phyloP scores from a whole-genome alignment of 768 basidiomycete species.

The Rubroboletus pulcherrimus region DNA sequence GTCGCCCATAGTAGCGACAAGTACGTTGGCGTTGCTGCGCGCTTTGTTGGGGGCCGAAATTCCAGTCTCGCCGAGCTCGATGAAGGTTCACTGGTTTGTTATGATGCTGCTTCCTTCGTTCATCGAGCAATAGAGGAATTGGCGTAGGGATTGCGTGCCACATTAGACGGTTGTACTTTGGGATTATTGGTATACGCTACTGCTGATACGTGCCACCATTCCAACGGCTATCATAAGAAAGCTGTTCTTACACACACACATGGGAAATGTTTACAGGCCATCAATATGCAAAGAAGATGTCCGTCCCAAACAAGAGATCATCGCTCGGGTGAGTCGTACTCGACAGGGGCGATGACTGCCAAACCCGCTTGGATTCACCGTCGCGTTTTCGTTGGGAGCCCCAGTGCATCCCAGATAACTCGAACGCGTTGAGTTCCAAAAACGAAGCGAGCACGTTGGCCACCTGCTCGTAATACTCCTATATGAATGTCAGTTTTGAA shows the following conservation, averaged over 20 bases:
- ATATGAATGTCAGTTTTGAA: conserved; percentile 4
- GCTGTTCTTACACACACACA: conserved; percentile 5
- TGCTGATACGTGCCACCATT: not conserved
- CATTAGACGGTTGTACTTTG: conserved; percentile 16
- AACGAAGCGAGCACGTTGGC: conserved; percentile 55
- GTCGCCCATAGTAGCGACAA: conserved; percentile 44
- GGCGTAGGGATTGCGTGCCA: conserved; percentile 17
- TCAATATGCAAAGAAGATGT: conserved; percentile 30
- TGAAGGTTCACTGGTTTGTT: conserved; percentile 41
- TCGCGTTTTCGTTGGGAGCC: conserved; percentile 47
- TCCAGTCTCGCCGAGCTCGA: conserved; percentile 31
- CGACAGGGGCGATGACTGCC: conserved; percentile 51
- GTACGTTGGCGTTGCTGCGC: conserved; percentile 68
- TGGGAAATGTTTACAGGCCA: conserved; percentile 13
- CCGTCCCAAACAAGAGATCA: conserved; percentile 30
- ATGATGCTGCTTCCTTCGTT: conserved; percentile 48
- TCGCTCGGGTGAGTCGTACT: conserved; percentile 28
- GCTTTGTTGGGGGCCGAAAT: conserved; percentile 46
- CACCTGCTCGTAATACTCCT: conserved; percentile 65
- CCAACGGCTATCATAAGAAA: not conserved
- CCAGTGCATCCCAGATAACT: conserved; percentile 77
- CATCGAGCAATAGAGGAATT: conserved; percentile 44
- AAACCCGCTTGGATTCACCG: conserved; percentile 42
- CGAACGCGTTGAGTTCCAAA: conserved; percentile 60
- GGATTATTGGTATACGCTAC: conserved; percentile 14